phyloP scores from a whole-genome alignment of 176 grass and related monocot genomes.

The Tillandsia fasciculata region DNA sequence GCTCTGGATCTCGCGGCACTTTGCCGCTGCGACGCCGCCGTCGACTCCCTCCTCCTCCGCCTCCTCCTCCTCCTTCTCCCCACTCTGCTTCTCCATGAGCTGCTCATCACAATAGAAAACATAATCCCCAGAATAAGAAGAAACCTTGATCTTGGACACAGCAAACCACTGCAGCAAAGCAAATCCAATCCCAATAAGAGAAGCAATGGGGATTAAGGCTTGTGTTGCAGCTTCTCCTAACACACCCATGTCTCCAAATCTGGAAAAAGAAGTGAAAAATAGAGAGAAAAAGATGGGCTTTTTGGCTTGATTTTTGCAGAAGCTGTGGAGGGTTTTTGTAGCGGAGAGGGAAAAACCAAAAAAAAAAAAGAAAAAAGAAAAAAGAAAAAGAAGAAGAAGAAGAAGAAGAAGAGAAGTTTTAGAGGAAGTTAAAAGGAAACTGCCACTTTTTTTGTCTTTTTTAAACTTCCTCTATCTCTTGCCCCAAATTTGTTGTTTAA shows the following conservation, averaged over 20 bases:
- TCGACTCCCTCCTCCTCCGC: conserved; percentile 29
- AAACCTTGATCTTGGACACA: conserved; percentile 35
- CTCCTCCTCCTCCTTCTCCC: not conserved
- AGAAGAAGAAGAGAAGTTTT: too few relatives aligned
- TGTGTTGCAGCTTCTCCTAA: conserved; percentile 24
- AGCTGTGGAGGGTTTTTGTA: too few relatives aligned
- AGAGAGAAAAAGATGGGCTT: not conserved
- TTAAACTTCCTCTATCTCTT: too few relatives aligned
- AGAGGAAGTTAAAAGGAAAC: too few relatives aligned
- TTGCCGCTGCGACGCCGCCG: conserved; percentile 16
- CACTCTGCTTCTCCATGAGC: conserved; percentile 9
- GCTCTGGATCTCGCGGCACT: conserved; percentile 62
- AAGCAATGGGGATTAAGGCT: conserved; percentile 37
- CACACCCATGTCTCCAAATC: conserved; percentile 21
- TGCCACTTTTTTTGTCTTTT: too few relatives aligned
- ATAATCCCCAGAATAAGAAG: conserved; percentile 5
- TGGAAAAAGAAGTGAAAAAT: not conserved
- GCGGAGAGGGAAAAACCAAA: too few relatives aligned
- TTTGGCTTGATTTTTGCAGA: too few relatives aligned
- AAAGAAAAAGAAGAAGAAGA: too few relatives aligned
- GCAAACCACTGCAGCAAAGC: conserved; percentile 53
- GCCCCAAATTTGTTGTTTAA: too few relatives aligned
- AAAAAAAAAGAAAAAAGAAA: too few relatives aligned
- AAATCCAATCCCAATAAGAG: conserved; percentile 46
- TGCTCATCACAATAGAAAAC: not conserved